Evolutionary conservation across 805 yeast genomes (phyloP).

Genomic region (Priceomyces melissophilus): DNA sequence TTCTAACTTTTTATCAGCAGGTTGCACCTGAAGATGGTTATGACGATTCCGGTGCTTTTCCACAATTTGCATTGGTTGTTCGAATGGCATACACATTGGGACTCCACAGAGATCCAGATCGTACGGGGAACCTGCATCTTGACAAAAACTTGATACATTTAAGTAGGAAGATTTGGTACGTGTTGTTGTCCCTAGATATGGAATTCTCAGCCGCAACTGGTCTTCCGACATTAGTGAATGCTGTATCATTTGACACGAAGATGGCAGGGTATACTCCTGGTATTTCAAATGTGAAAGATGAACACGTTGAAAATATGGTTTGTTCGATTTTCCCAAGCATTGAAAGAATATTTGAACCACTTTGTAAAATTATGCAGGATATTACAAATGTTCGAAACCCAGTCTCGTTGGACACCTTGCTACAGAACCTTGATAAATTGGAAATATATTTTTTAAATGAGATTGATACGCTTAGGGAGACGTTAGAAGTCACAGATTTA

Average conservation of each 20-base stretch:
- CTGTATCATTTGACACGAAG: conserved; percentile 18
- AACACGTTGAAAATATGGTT: conserved; percentile 28
- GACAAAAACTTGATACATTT: conserved; percentile 17
- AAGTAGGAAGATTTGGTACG: conserved; percentile 27
- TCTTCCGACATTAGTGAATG: conserved; percentile 19
- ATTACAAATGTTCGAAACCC: conserved; percentile 14
- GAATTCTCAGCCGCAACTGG: conserved; percentile 19
- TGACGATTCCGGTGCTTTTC: conserved; percentile 58
- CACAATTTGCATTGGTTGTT: conserved; percentile 51
- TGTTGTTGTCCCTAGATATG: conserved; percentile 17
- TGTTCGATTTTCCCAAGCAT: conserved; percentile 11
- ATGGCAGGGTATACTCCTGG: conserved; percentile 26
- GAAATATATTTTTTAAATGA: conserved; percentile 11
- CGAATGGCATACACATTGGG: conserved; percentile 71
- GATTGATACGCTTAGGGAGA: conserved; percentile 3
- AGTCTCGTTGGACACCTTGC: conserved; percentile 14
- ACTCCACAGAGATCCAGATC: conserved; percentile 63
- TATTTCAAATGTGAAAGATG: conserved; percentile 22
- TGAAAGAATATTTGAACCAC: conserved; percentile 7
- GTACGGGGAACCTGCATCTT: conserved; percentile 25
- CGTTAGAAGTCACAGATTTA: neutral
- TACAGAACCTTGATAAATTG: conserved; percentile 8
- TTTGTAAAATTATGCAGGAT: conserved; percentile 11
- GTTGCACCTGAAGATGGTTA: conserved; percentile 56
- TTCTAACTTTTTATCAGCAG: conserved; percentile 48